Conservation (phyloP, 164 flowering plant species). For the Aristolochia contorta region DNA sequence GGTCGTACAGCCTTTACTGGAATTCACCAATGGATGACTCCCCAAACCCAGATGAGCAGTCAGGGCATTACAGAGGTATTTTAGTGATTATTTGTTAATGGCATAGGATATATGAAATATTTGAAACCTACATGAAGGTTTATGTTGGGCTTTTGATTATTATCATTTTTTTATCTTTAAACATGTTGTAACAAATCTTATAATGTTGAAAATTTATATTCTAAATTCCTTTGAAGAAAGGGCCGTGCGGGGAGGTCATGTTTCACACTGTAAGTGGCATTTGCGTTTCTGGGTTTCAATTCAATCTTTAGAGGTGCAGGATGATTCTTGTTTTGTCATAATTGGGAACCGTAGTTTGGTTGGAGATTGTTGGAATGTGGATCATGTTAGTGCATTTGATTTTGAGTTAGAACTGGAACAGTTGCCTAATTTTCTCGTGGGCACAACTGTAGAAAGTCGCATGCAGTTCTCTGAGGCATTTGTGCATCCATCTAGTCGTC, state of each 20-base stretch:
- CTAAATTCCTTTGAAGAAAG: slow-evolving; percentile 49
- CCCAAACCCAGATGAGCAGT: slow-evolving; percentile 18
- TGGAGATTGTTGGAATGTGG: no score
- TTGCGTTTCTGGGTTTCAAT: neutral
- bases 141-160: no score
- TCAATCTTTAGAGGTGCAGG: neutral
- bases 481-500: neutral
- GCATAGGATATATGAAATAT: no score
- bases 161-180: no score
- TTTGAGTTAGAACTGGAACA: no score
- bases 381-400: no score
- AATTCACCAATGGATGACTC: slow-evolving; percentile 55
- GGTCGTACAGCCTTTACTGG: slow-evolving; percentile 69
- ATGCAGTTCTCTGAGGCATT: neutral
- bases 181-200: no score
- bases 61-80: slow-evolving; percentile 35
- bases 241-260: slow-evolving; percentile 84
- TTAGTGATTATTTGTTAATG: no score
- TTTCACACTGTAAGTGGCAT: slow-evolving; percentile 49
- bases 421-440: no score
- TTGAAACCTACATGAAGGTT: no score
- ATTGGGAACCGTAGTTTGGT: neutral
- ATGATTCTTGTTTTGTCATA: neutral
- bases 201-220: no score
- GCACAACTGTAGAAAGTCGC: neutral